Percentiles rank a stretch among this genome's conserved stretches.
Conservation (phyloP, 441 rosid genomes). For the Bocquillonia castaneifolia region DNA sequence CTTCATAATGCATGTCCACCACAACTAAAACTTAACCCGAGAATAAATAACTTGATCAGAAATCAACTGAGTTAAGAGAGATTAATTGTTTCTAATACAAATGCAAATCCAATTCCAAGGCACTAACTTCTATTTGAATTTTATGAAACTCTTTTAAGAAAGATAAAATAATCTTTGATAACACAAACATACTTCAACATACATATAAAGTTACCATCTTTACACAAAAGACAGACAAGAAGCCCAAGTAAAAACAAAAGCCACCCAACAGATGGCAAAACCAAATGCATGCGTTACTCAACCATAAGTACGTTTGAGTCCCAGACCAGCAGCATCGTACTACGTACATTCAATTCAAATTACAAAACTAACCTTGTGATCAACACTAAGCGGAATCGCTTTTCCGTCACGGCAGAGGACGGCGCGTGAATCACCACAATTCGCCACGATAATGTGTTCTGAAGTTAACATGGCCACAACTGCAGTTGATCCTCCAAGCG, state of each 20-base stretch:
- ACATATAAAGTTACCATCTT: background rate
- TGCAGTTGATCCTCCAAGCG: constrained; percentile 67
- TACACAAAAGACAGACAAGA: background rate
- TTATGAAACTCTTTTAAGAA: no score
- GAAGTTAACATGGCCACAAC: constrained; percentile 48
- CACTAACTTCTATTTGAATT: no score
- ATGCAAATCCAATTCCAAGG: background rate
- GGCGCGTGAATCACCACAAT: constrained; percentile 83
- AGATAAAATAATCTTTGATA: no score
- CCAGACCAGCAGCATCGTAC: no score
- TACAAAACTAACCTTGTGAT: constrained; percentile 63
- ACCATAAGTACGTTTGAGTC: no score
- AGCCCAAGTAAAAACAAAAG: background rate
- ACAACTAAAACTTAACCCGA: no score
- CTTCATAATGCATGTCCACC: no score
- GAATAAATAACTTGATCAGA: no score
- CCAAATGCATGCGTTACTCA: background rate
- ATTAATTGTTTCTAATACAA: background rate
- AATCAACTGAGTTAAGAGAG: background rate
- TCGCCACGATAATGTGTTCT: constrained; percentile 55
- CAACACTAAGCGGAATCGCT: constrained; percentile 52
- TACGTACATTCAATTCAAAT: background rate
- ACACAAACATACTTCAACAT: no score
- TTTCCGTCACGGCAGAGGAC: constrained; percentile 60
- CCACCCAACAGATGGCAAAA: constrained; percentile 3